A percentile compares a stretch with the other conserved stretches of the same genome.
Conservation (phyloP, 2,329 filamentous ascomycete species). For the Ploettnerulaceae sp. region DNA sequence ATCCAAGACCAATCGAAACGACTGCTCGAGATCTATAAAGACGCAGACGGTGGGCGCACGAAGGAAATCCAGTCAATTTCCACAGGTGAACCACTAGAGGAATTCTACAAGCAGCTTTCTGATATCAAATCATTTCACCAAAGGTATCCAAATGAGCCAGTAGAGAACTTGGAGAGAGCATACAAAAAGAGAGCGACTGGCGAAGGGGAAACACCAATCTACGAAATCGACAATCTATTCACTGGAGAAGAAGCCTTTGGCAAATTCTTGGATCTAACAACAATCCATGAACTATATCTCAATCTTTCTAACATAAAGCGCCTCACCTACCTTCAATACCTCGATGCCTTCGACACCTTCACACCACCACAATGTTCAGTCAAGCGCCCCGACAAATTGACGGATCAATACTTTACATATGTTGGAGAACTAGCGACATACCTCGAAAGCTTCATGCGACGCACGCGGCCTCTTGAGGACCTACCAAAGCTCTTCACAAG, state of each 20-base stretch:
- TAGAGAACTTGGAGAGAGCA: constrained; percentile 89
- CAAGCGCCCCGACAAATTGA: constrained; percentile 79
- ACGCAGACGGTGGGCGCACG: constrained; percentile 65
- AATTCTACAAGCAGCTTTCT: constrained; percentile 82
- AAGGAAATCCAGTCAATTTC: constrained; percentile 81
- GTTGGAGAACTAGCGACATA: constrained; percentile 75
- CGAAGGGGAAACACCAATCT: constrained; percentile 57
- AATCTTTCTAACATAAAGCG: constrained; percentile 86
- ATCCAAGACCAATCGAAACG: constrained; percentile 82
- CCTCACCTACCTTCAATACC: constrained; percentile 84
- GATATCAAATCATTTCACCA: constrained; percentile 84
- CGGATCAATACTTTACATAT: constrained; percentile 89
- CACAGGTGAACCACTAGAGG: constrained; percentile 79
- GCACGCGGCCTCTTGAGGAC: constrained; percentile 81
- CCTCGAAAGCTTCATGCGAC: constrained; percentile 80
- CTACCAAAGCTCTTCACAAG: constrained; percentile 68
- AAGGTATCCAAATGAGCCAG: constrained; percentile 87
- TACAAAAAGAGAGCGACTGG: constrained; percentile 70
- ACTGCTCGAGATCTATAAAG: constrained; percentile 78
- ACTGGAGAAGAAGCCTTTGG: constrained; percentile 93
- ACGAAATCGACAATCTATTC: constrained; percentile 84
- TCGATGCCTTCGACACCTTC: constrained; percentile 88
- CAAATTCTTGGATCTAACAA: constrained; percentile 84
- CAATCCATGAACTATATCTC: constrained; percentile 79
- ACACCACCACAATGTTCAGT: constrained; percentile 66